Percentiles rank a stretch among this genome's conserved stretches.
These are phyloP conservation scores for Sclerotiophoma versabilis DNA, from an alignment of 2,329 filamentous ascomycete genomes.

Conservation along the genomic window DNA sequence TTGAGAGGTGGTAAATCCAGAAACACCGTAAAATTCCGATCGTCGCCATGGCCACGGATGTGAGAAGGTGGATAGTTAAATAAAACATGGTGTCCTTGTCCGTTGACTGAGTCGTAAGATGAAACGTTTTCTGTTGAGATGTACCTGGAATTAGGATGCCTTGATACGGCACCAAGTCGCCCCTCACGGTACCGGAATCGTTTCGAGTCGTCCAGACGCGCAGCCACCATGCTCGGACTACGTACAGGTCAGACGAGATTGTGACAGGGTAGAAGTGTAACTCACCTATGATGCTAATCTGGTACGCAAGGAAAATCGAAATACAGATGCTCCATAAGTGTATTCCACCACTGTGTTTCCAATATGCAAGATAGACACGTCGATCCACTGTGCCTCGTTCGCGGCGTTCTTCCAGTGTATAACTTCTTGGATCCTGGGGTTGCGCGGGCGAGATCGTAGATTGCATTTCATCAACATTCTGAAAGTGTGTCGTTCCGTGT, in stretches of 20 bases:
- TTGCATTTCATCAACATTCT: conserved; percentile 64
- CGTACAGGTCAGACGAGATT: not conserved
- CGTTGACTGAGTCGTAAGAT: not conserved
- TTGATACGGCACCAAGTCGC: not conserved
- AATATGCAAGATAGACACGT: conserved; percentile 4
- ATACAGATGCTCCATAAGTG: not conserved
- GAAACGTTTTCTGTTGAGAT: not conserved
- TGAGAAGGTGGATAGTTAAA: conserved; percentile 62
- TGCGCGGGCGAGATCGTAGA: conserved; percentile 43
- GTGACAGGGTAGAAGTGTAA: not conserved
- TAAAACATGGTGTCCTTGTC: not conserved
- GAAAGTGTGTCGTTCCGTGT: conserved; percentile 59
- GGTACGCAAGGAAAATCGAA: not conserved
- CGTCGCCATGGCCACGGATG: conserved; percentile 70
- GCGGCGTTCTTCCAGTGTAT: not conserved
- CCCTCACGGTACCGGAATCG: not conserved
- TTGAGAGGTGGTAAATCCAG: conserved; percentile 63
- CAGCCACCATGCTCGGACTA: conserved; percentile 2
- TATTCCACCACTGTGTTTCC: conserved; percentile 2
- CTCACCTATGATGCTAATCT: conserved; percentile 3
- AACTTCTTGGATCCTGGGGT: not conserved
- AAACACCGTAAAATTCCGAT: conserved; percentile 66
- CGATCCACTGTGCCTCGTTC: not conserved
- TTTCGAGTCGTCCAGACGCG: not conserved
- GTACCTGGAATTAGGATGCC: not conserved